phyloP scores from a whole-genome alignment of 2,329 filamentous ascomycete genomes.

The Thelonectria discophora region DNA sequence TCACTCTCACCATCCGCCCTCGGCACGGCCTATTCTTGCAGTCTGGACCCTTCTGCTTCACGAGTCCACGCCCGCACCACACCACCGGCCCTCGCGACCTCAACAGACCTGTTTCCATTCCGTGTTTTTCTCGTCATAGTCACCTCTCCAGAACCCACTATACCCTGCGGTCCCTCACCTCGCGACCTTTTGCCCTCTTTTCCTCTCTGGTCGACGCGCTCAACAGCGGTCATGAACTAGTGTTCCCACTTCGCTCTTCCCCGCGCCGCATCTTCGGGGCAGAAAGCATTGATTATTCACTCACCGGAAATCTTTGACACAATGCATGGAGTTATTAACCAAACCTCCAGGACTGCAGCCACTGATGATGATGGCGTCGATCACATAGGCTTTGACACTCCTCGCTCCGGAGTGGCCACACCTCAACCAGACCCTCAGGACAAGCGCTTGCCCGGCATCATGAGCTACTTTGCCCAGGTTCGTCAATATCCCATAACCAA shows the following conservation, averaged over 20 bases:
- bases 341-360: conserved; percentile 62
- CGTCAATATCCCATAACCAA: conserved; percentile 75
- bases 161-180: conserved; percentile 32
- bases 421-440: conserved; percentile 93
- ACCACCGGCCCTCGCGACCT: conserved; percentile 39
- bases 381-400: conserved; percentile 84
- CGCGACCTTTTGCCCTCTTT: conserved; percentile 37
- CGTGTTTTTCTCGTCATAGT: conserved; percentile 47
- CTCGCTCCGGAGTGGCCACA: conserved; percentile 89
- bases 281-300: conserved; percentile 43
- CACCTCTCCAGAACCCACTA: conserved; percentile 41
- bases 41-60: conserved; percentile 29
- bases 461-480: conserved; percentile 99
- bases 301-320: conserved; percentile 43
- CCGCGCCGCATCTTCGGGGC: conserved; percentile 42
- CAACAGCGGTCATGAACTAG: conserved; percentile 54
- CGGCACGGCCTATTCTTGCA: conserved; percentile 39
- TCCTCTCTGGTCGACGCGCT: conserved; percentile 44
- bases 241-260: conserved; percentile 47
- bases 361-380: conserved; percentile 77
- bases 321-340: conserved; percentile 61
- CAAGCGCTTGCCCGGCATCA: conserved; percentile 94
- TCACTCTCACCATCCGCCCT: conserved; percentile 37
- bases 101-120: conserved; percentile 37
- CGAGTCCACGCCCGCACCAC: conserved; percentile 39